Percentiles rank a stretch among this genome's conserved stretches.
Evolutionary conservation across 2,329 filamentous ascomycete genomes (phyloP).

Genomic region (Colletotrichum sp.): DNA sequence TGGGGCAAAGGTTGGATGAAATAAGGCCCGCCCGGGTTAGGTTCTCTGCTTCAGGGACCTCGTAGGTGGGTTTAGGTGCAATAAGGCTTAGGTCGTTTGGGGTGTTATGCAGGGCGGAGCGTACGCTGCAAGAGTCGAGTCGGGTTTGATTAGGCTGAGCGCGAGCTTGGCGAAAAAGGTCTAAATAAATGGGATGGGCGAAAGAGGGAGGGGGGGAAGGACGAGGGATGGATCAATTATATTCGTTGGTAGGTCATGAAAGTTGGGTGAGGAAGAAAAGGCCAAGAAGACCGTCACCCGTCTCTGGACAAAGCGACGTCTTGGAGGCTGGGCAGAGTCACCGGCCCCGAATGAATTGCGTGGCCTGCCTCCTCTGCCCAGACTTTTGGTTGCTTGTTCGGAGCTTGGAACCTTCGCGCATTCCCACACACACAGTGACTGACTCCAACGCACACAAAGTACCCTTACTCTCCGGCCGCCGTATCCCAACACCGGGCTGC

Average conservation of each 20-base stretch:
- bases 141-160: neutral
- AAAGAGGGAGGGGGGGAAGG: neutral
- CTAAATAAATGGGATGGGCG: neutral
- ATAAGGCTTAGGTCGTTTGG: neutral
- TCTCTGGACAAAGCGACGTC: conserved; percentile 5
- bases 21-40: neutral
- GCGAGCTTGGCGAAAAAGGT: neutral
- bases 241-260: neutral
- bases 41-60: neutral
- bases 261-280: neutral
- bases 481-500: neutral
- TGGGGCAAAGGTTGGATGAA: neutral
- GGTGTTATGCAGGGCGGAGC: neutral
- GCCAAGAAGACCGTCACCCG: conserved; percentile 9
- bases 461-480: neutral
- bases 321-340: conserved; percentile 21
- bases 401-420: neutral
- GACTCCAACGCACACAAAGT: neutral
- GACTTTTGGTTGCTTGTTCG: neutral
- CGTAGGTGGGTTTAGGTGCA: neutral
- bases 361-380: conserved; percentile 2
- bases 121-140: neutral
- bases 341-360: conserved; percentile 15
- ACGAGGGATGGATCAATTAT: conserved; percentile 11
- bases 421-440: neutral